phyloP scores from a whole-genome alignment of 2,329 filamentous ascomycete genomes.

The Colletotrichum tamarilloi region DNA sequence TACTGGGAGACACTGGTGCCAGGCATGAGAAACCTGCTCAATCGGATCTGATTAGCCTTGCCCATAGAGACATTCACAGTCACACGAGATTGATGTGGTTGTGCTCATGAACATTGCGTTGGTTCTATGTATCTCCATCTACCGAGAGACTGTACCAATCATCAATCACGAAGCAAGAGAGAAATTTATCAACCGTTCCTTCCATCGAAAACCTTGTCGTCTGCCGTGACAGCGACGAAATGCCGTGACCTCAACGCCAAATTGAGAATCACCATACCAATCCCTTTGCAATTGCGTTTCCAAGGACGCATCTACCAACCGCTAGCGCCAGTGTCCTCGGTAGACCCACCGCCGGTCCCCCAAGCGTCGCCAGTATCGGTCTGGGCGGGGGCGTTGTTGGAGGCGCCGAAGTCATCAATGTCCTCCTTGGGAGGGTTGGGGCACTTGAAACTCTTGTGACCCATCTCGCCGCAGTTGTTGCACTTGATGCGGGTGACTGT shows the following conservation, averaged over 20 bases:
- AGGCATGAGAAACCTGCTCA: too few species aligned
- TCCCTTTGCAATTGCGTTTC: neutral
- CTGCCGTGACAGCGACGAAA: conserved; percentile 25
- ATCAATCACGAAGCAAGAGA: neutral
- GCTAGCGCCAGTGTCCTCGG: conserved; percentile 6
- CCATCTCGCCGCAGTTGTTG: conserved; percentile 64
- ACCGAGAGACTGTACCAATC: conserved; percentile 13
- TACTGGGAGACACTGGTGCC: too few species aligned
- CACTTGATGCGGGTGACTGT: conserved; percentile 67
- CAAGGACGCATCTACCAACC: conserved; percentile 27
- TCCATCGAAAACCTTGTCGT: conserved; percentile 29
- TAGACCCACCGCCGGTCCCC: conserved; percentile 1
- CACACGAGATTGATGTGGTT: neutral
- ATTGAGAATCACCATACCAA: conserved; percentile 14
- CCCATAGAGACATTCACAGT: neutral
- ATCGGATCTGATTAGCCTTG: too few species aligned
- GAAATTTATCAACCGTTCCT: neutral
- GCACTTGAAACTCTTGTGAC: conserved; percentile 55
- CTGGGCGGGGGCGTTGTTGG: conserved; percentile 15
- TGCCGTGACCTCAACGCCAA: conserved; percentile 26
- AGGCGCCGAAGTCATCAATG: conserved; percentile 34
- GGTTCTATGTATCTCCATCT: conserved; percentile 6
- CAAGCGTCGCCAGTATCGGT: conserved; percentile 18
- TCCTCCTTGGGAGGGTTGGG: conserved; percentile 45
- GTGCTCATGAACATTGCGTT: conserved; percentile 12